Percentiles rank a stretch among this genome's conserved stretches.
phyloP scores from a whole-genome alignment of 768 basidiomycete genomes.

The Boletus huronensis region DNA sequence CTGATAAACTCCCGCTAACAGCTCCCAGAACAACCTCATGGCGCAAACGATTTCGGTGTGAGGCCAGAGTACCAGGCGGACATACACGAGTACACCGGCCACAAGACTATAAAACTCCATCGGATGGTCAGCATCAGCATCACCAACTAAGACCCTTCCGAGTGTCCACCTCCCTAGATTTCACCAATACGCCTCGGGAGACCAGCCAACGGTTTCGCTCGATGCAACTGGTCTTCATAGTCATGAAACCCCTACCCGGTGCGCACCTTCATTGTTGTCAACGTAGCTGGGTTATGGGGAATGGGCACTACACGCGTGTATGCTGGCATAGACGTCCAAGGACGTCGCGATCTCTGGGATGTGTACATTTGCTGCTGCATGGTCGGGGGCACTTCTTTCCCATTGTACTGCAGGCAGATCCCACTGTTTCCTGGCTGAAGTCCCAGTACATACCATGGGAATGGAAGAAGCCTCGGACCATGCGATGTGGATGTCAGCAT shows the following conservation, averaged over 20 bases:
- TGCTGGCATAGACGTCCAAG: conserved; percentile 1
- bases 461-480: conserved; percentile 50
- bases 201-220: not conserved
- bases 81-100: conserved; percentile 15
- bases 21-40: conserved; percentile 22
- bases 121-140: conserved; percentile 15
- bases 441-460: conserved; percentile 52
- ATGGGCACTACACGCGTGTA: not conserved
- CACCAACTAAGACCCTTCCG: conserved; percentile 9
- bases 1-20: conserved; percentile 23
- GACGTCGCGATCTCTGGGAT: conserved; percentile 19
- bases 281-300: conserved; percentile 20
- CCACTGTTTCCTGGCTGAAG: conserved; percentile 29
- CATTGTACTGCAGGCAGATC: conserved; percentile 34
- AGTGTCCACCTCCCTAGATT: conserved; percentile 4
- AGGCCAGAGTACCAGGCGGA: conserved; percentile 8
- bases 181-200: not conserved
- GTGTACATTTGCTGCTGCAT: conserved; percentile 29
- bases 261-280: conserved; percentile 10
- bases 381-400: conserved; percentile 37
- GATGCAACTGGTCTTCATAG: not conserved
- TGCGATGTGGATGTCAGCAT: conserved; percentile 26
- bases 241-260: conserved; percentile 7
- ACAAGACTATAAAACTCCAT: conserved; percentile 26
- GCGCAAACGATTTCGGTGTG: conserved; percentile 9